phyloP scores from a whole-genome alignment of 129 eudicot species.

The Saussurea involucrata region DNA sequence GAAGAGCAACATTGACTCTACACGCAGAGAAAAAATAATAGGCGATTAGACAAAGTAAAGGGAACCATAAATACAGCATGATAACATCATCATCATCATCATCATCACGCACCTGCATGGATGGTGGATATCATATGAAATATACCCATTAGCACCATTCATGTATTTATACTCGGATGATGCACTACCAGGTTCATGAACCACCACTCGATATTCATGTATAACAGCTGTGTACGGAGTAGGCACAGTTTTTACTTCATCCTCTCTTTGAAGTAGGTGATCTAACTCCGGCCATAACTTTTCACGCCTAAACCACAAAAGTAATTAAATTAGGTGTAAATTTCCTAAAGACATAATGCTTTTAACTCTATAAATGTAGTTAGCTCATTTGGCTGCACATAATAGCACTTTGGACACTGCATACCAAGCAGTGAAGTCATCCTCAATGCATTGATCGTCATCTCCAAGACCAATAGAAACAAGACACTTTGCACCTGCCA shows the following conservation, averaged over 20 bases:
- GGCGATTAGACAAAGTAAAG: not conserved
- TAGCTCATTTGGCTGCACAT: not conserved
- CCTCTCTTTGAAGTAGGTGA: slow-evolving; percentile 43
- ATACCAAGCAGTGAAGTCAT: slow-evolving; percentile 82
- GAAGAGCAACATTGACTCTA: slow-evolving; percentile 76
- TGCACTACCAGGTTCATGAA: slow-evolving; percentile 39
- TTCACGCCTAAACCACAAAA: slow-evolving; percentile 47
- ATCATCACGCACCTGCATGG: slow-evolving; percentile 84
- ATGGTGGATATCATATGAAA: slow-evolving; percentile 65
- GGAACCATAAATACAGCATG: not conserved
- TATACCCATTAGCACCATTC: slow-evolving; percentile 48
- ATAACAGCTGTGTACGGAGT: slow-evolving; percentile 79
- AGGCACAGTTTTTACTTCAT: slow-evolving; percentile 40
- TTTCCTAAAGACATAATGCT: not conserved
- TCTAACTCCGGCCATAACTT: slow-evolving; percentile 72
- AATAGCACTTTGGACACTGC: not conserved
- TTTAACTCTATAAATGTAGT: not conserved
- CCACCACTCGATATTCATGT: slow-evolving; percentile 55
- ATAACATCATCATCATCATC: not conserved
- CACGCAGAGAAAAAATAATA: slow-evolving; percentile 9
- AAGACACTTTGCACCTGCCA: slow-evolving; percentile 63
- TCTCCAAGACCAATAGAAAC: slow-evolving; percentile 72
- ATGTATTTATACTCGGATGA: slow-evolving; percentile 32
- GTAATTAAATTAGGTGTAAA: not conserved
- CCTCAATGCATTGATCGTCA: too few species aligned